Conservation (phyloP, 192 early-diverging fungal species). For the Helicostylum pulchrum region DNA sequence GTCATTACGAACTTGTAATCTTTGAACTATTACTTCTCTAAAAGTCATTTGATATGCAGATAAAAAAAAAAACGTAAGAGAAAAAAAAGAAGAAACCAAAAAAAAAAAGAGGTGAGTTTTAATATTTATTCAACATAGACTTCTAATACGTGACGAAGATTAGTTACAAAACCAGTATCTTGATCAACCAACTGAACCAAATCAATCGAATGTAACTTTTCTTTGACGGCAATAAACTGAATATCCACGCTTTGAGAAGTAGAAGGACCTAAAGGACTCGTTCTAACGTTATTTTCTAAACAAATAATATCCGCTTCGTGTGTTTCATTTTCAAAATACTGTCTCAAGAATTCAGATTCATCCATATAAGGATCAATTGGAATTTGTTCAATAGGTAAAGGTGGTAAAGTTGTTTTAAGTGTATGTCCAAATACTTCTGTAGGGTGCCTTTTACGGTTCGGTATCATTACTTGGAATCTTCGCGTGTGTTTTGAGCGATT, state of each 20-base stretch:
- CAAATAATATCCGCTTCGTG: slow-evolving; percentile 59
- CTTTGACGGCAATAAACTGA: slow-evolving; percentile 59
- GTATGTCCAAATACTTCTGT: not conserved
- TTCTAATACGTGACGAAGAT: slow-evolving; percentile 46
- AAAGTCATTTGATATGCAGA: slow-evolving; percentile 5
- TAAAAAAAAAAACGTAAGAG: not conserved
- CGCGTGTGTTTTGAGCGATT: slow-evolving; percentile 52
- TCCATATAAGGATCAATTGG: slow-evolving; percentile 59
- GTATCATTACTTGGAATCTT: slow-evolving; percentile 51
- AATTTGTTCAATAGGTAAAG: slow-evolving; percentile 41
- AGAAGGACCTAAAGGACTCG: slow-evolving; percentile 49
- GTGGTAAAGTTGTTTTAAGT: slow-evolving; percentile 32
- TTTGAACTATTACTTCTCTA: slow-evolving; percentile 14
- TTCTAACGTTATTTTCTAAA: slow-evolving; percentile 56
- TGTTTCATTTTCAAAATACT: slow-evolving; percentile 54
- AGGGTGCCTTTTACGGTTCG: slow-evolving; percentile 50
- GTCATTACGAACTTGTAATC: slow-evolving; percentile 3
- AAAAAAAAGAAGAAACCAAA: not conserved
- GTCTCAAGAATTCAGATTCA: slow-evolving; percentile 50
- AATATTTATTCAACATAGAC: slow-evolving; percentile 30
- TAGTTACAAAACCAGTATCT: slow-evolving; percentile 60
- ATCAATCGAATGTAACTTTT: slow-evolving; percentile 55
- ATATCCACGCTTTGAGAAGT: slow-evolving; percentile 55
- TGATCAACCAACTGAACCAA: slow-evolving; percentile 54
- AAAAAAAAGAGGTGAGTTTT: slow-evolving; percentile 1